These are phyloP conservation scores for Dactylis glomerata DNA, from an alignment of 176 grass and related monocot species.

Conservation along the genomic window DNA sequence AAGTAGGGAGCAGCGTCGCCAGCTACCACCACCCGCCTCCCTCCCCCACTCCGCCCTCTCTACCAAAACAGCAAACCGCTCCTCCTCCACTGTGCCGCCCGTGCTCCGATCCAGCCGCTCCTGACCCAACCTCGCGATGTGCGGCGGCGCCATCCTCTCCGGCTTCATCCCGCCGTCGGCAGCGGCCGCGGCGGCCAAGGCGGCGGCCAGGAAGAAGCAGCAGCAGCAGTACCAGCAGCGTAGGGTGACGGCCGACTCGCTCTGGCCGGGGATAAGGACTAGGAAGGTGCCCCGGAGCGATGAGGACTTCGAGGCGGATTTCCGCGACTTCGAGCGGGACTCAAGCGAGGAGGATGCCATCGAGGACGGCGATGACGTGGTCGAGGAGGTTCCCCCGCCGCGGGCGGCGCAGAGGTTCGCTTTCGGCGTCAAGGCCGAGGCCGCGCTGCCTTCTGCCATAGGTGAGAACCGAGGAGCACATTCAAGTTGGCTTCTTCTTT, in stretches of 20 bases:
- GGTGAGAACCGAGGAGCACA: conserved; percentile 27
- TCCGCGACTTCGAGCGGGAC: conserved; percentile 56
- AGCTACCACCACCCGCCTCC: neutral
- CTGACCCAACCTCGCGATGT: conserved; percentile 32
- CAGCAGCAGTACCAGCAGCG: neutral
- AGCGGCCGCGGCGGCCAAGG: conserved; percentile 1
- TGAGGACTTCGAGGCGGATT: conserved; percentile 64
- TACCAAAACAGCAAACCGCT: neutral
- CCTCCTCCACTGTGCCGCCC: neutral
- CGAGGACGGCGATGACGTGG: neutral
- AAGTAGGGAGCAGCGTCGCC: conserved; percentile 13
- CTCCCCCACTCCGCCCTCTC: neutral
- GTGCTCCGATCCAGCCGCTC: neutral
- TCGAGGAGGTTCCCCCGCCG: conserved; percentile 27
- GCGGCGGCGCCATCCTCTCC: conserved; percentile 78
- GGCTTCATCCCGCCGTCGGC: conserved; percentile 51
- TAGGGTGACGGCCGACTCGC: conserved; percentile 30
- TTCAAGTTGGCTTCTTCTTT: neutral
- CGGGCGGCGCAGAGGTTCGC: neutral
- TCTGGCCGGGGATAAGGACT: conserved; percentile 32
- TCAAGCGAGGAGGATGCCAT: conserved; percentile 21
- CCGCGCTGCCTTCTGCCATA: neutral
- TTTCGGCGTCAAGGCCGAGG: neutral
- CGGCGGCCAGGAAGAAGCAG: conserved; percentile 10
- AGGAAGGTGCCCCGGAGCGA: neutral